A percentile compares a stretch with the other conserved stretches of the same genome.
phyloP scores from a whole-genome alignment of 169 alveolate genomes.

The Plasmodium adleri region DNA sequence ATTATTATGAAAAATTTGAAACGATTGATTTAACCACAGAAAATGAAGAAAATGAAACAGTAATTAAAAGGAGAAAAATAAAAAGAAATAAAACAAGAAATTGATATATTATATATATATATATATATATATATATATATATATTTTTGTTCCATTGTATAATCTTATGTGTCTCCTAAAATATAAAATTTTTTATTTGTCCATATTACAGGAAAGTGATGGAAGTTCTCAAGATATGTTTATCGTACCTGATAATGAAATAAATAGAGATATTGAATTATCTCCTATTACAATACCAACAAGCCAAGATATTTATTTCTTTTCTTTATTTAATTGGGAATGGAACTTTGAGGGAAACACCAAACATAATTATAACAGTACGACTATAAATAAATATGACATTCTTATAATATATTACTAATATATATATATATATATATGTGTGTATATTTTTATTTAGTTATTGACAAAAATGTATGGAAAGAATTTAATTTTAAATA shows the following conservation, averaged over 20 bases:
- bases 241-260: slow-evolving; percentile 74
- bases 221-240: slow-evolving; percentile 77
- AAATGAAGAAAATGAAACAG: slow-evolving; percentile 76
- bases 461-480: slow-evolving; percentile 67
- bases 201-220: slow-evolving; percentile 56
- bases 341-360: slow-evolving; percentile 72
- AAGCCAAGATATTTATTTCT: slow-evolving; percentile 67
- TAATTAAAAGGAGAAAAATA: not conserved
- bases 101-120: not conserved
- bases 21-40: slow-evolving; percentile 71
- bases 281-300: slow-evolving; percentile 58
- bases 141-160: not conserved
- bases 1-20: slow-evolving; percentile 67
- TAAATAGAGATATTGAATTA: slow-evolving; percentile 53
- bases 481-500: slow-evolving; percentile 62
- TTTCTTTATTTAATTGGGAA: slow-evolving; percentile 71
- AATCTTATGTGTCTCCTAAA: no score
- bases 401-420: not conserved
- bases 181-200: not conserved
- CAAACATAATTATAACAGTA: slow-evolving; percentile 59
- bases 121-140: not conserved
- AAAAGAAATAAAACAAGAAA: no score
- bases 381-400: not conserved
- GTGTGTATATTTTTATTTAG: slow-evolving; percentile 2
- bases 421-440: not conserved